phyloP scores from a whole-genome alignment of 352 stramenopile species.

The Pythium monospermum region DNA sequence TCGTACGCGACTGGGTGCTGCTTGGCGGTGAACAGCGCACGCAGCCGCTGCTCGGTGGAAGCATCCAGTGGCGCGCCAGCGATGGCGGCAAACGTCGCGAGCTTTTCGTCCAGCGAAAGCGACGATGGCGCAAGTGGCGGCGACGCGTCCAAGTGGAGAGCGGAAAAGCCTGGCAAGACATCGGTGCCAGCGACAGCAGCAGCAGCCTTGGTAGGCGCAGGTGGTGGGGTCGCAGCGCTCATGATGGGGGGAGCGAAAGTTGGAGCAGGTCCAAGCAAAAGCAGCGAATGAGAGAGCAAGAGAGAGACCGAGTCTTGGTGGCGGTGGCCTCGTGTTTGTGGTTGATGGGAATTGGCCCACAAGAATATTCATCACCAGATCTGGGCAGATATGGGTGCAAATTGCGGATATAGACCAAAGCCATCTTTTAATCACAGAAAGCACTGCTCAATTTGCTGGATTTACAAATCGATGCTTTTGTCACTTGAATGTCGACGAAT shows the following conservation, averaged over 20 bases:
- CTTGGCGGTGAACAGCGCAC: slow-evolving; percentile 74
- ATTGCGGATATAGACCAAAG: too few relatives aligned
- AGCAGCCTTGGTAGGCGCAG: slow-evolving; percentile 28
- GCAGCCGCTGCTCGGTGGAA: slow-evolving; percentile 66
- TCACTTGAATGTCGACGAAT: too few relatives aligned
- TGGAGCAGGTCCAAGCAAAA: not conserved
- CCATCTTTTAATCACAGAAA: too few relatives aligned
- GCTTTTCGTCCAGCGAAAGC: slow-evolving; percentile 57
- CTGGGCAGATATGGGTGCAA: too few relatives aligned
- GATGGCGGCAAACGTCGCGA: slow-evolving; percentile 56
- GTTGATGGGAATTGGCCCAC: too few relatives aligned
- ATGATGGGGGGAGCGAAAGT: not conserved
- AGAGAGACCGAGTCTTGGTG: too few relatives aligned
- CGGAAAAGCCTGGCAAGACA: slow-evolving; percentile 48
- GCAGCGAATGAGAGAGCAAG: too few relatives aligned
- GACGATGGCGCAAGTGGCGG: slow-evolving; percentile 24
- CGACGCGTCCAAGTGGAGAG: slow-evolving; percentile 31
- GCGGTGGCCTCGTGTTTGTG: too few relatives aligned
- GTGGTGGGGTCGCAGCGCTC: slow-evolving; percentile 33
- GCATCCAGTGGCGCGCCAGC: slow-evolving; percentile 33
- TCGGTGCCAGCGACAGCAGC: slow-evolving; percentile 22
- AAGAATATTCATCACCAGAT: too few relatives aligned
- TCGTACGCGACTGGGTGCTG: slow-evolving; percentile 92
- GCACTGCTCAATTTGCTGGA: too few relatives aligned
- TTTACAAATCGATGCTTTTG: too few relatives aligned